phyloP scores from a whole-genome alignment of 2,329 filamentous ascomycete species.

The Zymoseptoria ardabiliae region DNA sequence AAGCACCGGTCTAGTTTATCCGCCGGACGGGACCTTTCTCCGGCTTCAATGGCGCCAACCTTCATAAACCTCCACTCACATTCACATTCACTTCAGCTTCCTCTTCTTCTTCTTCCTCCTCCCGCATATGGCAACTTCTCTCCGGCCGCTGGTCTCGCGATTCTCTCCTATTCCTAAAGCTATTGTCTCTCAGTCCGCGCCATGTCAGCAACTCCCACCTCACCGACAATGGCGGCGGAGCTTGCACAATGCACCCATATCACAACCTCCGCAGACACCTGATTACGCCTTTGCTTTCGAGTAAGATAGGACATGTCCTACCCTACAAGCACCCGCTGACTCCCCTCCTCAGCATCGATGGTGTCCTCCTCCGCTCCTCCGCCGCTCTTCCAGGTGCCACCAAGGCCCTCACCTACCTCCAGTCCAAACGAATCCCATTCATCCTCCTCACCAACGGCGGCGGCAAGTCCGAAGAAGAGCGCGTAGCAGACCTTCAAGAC shows the following conservation, averaged over 20 bases:
- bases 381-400: constrained; percentile 71
- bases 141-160: not conserved
- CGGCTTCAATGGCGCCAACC: not conserved
- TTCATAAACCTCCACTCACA: not conserved
- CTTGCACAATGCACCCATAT: not conserved
- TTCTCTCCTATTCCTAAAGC: not conserved
- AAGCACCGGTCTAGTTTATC: not conserved
- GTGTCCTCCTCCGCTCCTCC: constrained; percentile 80
- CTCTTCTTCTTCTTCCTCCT: not conserved
- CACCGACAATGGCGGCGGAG: not conserved
- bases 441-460: constrained; percentile 95
- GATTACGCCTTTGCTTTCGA: constrained; percentile 52
- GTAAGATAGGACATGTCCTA: constrained; percentile 28
- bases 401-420: constrained; percentile 64
- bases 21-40: not conserved
- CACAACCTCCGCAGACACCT: constrained; percentile 18
- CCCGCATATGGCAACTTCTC: not conserved
- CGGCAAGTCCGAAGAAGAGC: constrained; percentile 69
- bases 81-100: not conserved
- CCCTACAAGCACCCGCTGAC: constrained; percentile 19
- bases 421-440: constrained; percentile 72
- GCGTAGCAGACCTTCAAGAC: constrained; percentile 61
- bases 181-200: not conserved
- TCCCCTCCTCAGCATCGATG: constrained; percentile 63
- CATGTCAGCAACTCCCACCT: not conserved